Percentiles rank a stretch among this genome's conserved stretches.
These are phyloP conservation scores for Aspergillus coremiiformis DNA, from an alignment of 495 filamentous ascomycete species.

Conservation along the genomic window DNA sequence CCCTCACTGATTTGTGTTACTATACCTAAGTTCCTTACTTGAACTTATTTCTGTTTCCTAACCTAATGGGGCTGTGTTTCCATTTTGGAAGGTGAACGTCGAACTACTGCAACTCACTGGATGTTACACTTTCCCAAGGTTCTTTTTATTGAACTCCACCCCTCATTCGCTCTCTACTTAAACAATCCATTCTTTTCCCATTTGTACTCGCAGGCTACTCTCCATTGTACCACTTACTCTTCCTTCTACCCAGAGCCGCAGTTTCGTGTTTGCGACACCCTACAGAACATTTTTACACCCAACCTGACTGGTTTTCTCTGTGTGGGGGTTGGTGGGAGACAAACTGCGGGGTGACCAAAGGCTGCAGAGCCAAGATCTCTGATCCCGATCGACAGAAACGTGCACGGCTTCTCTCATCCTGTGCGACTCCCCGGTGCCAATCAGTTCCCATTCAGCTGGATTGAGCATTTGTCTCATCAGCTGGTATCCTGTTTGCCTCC, in stretches of 20 bases:
- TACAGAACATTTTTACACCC: neutral
- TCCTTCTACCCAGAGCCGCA: neutral
- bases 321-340: slow-evolving; percentile 13
- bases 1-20: neutral
- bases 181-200: neutral
- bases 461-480: slow-evolving; percentile 2
- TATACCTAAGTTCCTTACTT: no score
- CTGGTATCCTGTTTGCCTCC: neutral
- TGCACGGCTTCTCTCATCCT: slow-evolving; percentile 7
- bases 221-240: neutral
- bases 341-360: slow-evolving; percentile 16
- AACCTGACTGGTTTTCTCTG: neutral
- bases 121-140: neutral
- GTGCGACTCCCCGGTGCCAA: slow-evolving; percentile 13
- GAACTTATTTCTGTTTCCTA: no score
- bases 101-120: neutral
- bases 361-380: slow-evolving; percentile 19
- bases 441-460: neutral
- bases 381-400: slow-evolving; percentile 17
- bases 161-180: neutral
- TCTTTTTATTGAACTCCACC: neutral
- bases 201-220: no score
- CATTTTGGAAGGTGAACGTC: neutral
- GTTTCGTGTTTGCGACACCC: neutral
- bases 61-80: no score